Base-by-base conservation (phyloP, 2,329 filamentous ascomycete genomes). In the Fusarium sp. region DNA sequence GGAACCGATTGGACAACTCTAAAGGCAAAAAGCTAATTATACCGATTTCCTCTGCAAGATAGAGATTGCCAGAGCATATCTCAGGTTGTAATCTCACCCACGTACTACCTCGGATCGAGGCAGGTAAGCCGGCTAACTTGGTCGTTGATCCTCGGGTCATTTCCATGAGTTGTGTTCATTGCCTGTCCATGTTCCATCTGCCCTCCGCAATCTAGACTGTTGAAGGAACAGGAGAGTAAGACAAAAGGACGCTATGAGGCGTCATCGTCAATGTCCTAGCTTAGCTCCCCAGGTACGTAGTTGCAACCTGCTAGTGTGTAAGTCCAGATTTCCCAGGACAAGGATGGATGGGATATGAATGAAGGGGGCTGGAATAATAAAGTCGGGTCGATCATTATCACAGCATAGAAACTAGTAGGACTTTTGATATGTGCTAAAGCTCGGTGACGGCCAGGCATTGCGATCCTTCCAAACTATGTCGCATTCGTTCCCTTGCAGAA, bases 241-340 rank as follows among this genome's bases (percentile, higher is more conserved):
- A 27, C 18, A 27, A 10, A 7, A 27, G 6, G 16, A 27, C 41
- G 37, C 39, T 12, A 40, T 54, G 15, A 44, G 40, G 47, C 23
- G 50, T 37, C 37, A 31, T 53, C 11, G 55, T 15, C 30, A 40
- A 16, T 16, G 43, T 30, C 23, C 31, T 39, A 37, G 30, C 34
- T 40, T 37, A 16, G 40, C 13, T 23, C 40, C 18, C 43, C 23
- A 16, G 18, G 18, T 23, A 23, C 18, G 18, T 23, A 23, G 18
- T 23, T 23, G 3, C 18, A 52, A n/a, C 12, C 37, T 37, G 52
- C 40, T 43, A 52, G 40, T 34, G 27, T 18, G 55, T 57, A 67
- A 67, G 64, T 70, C 62, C 62, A 47, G 62, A 68, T 70, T 68
- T 71, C 67, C 53, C 36, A n/a, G 9, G 41, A 52, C 34, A 28